Evolutionary conservation across 257 asterid species (phyloP).

Genomic region (Gentiana dahurica): DNA sequence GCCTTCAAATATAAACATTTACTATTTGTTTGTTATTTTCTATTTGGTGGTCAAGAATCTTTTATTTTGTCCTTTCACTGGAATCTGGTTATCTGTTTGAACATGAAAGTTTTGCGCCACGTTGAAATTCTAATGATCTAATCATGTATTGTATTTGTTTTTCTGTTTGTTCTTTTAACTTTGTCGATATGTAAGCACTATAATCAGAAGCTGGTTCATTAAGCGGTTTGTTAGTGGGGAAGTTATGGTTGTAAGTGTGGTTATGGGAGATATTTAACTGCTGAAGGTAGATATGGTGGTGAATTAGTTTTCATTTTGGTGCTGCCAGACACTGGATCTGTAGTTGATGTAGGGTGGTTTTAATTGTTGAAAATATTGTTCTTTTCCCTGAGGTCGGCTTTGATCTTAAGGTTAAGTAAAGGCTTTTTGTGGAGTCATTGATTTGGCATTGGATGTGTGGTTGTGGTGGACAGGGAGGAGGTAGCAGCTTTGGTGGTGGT

Average conservation of each 20-base stretch:
- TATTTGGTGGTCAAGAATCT: too few relatives aligned
- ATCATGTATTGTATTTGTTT: too few relatives aligned
- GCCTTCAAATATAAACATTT: too few relatives aligned
- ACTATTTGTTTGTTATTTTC: too few relatives aligned
- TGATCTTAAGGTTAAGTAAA: slow-evolving; percentile 36
- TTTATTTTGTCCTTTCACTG: too few relatives aligned
- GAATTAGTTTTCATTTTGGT: slow-evolving; percentile 1
- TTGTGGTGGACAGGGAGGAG: slow-evolving; percentile 99
- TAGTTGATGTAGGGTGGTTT: slow-evolving; percentile 16
- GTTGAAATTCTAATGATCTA: too few relatives aligned
- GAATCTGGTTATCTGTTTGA: too few relatives aligned
- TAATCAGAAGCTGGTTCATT: background rate
- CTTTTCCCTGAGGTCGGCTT: slow-evolving; percentile 14
- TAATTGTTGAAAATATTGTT: slow-evolving; percentile 11
- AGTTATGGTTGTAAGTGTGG: slow-evolving; percentile 7
- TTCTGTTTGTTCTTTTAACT: too few relatives aligned
- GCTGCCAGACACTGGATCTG: slow-evolving; percentile 5
- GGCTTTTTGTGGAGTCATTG: slow-evolving; percentile 43
- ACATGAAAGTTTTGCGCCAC: too few relatives aligned
- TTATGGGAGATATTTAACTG: background rate
- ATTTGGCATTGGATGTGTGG: slow-evolving; percentile 78
- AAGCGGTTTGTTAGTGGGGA: slow-evolving; percentile 1
- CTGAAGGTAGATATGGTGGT: slow-evolving; percentile 10
- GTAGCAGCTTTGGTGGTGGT: slow-evolving; percentile 61
- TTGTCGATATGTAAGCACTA: background rate